Conservation (phyloP, 352 stramenopile genomes). For the Thraustochytrium striatum region DNA sequence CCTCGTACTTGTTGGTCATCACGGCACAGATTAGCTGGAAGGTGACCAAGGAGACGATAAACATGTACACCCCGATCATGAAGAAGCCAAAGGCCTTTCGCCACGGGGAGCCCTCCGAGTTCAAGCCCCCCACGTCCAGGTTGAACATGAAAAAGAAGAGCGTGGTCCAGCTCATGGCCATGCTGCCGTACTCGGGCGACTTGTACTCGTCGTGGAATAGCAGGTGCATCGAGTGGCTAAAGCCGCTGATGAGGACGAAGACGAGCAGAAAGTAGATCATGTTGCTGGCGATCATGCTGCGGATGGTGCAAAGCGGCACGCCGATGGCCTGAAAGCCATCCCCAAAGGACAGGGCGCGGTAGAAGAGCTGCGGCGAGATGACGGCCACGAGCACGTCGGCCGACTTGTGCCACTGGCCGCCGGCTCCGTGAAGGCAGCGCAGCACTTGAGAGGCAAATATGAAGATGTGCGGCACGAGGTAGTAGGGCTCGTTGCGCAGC, state of each 20-base stretch:
- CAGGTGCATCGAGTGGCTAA: constrained; percentile 10
- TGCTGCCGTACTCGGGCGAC: constrained; percentile 6
- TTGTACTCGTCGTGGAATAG: constrained; percentile 12
- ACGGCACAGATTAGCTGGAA: constrained; percentile 9
- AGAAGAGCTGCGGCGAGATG: constrained; percentile 18
- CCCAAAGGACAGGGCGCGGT: constrained; percentile 23
- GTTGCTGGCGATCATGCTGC: constrained; percentile 44
- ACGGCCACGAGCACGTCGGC: constrained; percentile 18
- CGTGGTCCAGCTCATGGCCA: constrained; percentile 39
- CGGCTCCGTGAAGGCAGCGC: background rate
- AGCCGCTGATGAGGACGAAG: constrained; percentile 27
- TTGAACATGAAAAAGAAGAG: constrained; percentile 45
- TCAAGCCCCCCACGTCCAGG: constrained; percentile 16
- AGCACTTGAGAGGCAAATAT: background rate
- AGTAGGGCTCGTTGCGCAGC: constrained; percentile 38
- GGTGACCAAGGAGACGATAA: constrained; percentile 14
- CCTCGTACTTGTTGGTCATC: constrained; percentile 46
- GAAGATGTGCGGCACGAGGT: constrained; percentile 21
- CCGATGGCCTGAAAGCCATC: constrained; percentile 40
- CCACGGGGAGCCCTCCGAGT: constrained; percentile 20
- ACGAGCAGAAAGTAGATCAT: constrained; percentile 35
- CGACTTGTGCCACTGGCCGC: background rate
- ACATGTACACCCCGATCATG: constrained; percentile 26
- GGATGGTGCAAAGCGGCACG: constrained; percentile 26
- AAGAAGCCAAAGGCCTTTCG: constrained; percentile 42